phyloP scores from a whole-genome alignment of 306 rosid species.

The Macrotyloma uniflorum region DNA sequence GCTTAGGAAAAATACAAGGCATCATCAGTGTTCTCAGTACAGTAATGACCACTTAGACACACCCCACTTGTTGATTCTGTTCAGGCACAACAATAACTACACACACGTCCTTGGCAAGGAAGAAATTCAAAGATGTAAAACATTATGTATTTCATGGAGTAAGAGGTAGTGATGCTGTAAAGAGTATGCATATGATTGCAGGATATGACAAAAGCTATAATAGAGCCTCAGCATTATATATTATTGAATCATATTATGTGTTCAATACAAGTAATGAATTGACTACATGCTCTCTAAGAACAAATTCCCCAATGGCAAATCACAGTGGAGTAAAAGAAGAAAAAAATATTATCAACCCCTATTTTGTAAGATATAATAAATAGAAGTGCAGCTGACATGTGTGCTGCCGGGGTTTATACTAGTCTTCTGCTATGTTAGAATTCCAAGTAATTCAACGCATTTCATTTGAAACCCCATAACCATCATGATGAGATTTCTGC shows the following conservation, averaged over 20 bases:
- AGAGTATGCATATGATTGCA: no score
- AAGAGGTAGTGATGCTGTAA: no score
- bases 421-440: constrained; percentile 41
- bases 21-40: no score
- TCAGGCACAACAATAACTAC: no score
- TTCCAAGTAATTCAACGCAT: constrained; percentile 44
- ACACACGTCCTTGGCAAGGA: no score
- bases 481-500: constrained; percentile 82
- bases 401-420: constrained; percentile 33
- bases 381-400: constrained; percentile 40
- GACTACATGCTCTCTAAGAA: constrained; percentile 49
- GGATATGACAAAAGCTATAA: constrained; percentile 15
- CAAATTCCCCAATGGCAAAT: constrained; percentile 46
- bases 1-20: no score
- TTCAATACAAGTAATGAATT: constrained; percentile 62
- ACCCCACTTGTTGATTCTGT: no score
- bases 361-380: constrained; percentile 30
- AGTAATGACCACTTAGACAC: no score
- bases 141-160: no score
- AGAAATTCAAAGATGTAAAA: no score
- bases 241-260: constrained; percentile 58
- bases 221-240: constrained; percentile 48
- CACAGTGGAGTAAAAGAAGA: constrained; percentile 28
- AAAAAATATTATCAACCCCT: constrained; percentile 28
- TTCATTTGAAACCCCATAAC: constrained; percentile 60